These are phyloP conservation scores for Quercus rubra DNA, from an alignment of 306 rosid genomes.

Conservation along the genomic window DNA sequence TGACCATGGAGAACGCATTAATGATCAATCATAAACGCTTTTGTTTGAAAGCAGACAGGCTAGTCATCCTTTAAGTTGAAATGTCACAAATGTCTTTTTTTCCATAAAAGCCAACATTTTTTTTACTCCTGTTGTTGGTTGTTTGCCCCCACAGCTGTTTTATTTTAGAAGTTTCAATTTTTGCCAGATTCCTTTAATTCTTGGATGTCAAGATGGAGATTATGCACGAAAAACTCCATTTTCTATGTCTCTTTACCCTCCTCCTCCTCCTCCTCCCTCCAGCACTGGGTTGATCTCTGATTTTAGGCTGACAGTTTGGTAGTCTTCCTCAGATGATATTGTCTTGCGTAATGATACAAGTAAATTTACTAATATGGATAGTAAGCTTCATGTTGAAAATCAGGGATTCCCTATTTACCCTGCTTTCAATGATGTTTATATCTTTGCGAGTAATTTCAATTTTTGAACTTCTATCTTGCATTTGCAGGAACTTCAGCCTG, in stretches of 20 bases:
- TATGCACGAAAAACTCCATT: too few species aligned
- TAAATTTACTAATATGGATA: background rate
- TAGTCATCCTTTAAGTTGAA: background rate
- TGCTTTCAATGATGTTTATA: conserved; percentile 1
- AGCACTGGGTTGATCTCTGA: too few species aligned
- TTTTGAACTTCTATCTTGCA: conserved; percentile 8
- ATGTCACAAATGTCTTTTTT: background rate
- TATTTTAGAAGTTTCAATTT: background rate
- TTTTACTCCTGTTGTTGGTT: background rate
- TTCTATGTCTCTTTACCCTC: too few species aligned
- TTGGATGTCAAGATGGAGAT: too few species aligned
- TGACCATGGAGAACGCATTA: too few species aligned
- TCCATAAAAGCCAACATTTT: background rate
- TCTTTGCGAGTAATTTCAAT: conserved; percentile 15
- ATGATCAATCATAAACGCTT: background rate
- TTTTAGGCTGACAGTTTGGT: too few species aligned
- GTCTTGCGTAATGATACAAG: too few species aligned
- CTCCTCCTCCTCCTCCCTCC: too few species aligned
- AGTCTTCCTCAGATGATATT: too few species aligned
- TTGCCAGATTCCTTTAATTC: background rate
- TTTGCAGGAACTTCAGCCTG: conserved; percentile 92
- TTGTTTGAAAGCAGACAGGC: background rate
- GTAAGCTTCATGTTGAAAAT: background rate
- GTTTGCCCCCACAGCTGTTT: background rate
- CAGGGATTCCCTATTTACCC: background rate